Evolutionary conservation across 176 grass and related monocot genomes (phyloP).

Genomic region (Chrysopogon serrulatus): DNA sequence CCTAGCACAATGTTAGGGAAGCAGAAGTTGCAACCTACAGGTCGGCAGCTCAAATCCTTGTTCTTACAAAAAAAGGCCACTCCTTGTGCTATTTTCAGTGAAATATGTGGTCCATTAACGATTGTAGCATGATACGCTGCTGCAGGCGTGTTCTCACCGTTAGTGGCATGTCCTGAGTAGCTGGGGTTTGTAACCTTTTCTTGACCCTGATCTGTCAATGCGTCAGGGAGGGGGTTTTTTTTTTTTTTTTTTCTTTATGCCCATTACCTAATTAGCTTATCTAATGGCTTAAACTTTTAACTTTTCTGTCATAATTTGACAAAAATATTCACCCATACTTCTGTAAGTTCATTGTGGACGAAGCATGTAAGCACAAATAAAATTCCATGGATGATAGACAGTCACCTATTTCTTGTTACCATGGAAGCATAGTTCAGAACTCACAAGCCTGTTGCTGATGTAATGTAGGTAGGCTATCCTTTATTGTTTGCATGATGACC

Average conservation of each 20-base stretch:
- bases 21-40: not conserved
- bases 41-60: not conserved
- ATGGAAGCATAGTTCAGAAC: constrained; percentile 1
- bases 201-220: not conserved
- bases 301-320: not conserved
- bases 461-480: not conserved
- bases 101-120: not conserved
- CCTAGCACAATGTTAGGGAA: not conserved
- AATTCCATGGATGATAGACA: not conserved
- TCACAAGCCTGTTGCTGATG: constrained; percentile 4
- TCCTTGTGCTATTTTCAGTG: not conserved
- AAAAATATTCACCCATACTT: not conserved
- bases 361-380: not conserved
- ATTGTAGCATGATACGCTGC: not conserved
- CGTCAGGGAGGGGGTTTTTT: not conserved
- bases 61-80: not conserved
- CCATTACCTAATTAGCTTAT: not conserved
- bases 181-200: not conserved
- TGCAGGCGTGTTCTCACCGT: not conserved
- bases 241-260: not conserved
- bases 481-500: not conserved
- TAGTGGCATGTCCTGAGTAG: not conserved
- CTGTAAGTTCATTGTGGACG: not conserved
- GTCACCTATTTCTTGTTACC: not conserved
- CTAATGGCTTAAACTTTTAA: constrained; percentile 13